Conservation (phyloP, 352 stramenopile species). For the Phytophthora aleatoria region DNA sequence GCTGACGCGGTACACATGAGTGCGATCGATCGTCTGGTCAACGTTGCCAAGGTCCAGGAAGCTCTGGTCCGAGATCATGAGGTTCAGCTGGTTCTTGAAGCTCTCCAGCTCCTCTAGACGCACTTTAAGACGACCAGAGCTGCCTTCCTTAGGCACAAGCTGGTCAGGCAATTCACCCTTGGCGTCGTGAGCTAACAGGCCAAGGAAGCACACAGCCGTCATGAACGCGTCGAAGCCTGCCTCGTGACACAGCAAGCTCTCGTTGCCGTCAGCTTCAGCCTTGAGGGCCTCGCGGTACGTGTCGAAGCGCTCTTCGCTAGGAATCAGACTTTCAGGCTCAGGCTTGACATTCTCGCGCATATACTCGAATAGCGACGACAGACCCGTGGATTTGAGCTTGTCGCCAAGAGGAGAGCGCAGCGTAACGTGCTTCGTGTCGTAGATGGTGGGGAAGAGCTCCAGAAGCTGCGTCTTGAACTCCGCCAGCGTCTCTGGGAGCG, state of each 20-base stretch:
- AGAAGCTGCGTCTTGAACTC: slow-evolving; percentile 77
- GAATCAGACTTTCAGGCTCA: slow-evolving; percentile 56
- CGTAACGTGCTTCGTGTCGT: slow-evolving; percentile 80
- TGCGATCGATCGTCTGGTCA: slow-evolving; percentile 67
- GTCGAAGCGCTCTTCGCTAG: slow-evolving; percentile 59
- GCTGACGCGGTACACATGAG: slow-evolving; percentile 63
- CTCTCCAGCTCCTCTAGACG: slow-evolving; percentile 52
- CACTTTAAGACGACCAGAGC: slow-evolving; percentile 36
- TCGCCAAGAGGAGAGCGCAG: slow-evolving; percentile 55
- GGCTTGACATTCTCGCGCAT: slow-evolving; percentile 73
- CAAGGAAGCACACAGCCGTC: slow-evolving; percentile 80
- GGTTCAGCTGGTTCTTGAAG: slow-evolving; percentile 78
- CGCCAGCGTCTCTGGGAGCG: slow-evolving; percentile 65
- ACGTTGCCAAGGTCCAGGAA: slow-evolving; percentile 62
- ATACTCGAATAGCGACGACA: slow-evolving; percentile 78
- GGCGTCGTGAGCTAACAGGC: slow-evolving; percentile 61
- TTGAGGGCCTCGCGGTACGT: slow-evolving; percentile 67
- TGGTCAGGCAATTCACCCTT: slow-evolving; percentile 51
- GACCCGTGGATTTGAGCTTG: slow-evolving; percentile 64
- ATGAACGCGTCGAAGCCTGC: slow-evolving; percentile 89
- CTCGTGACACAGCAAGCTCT: slow-evolving; percentile 76
- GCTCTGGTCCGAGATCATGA: slow-evolving; percentile 79
- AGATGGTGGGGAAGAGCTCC: slow-evolving; percentile 76
- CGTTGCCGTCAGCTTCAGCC: slow-evolving; percentile 47
- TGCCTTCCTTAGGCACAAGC: slow-evolving; percentile 30